Conservation (phyloP, 148 eudicot species). For the Cornus controversa region DNA sequence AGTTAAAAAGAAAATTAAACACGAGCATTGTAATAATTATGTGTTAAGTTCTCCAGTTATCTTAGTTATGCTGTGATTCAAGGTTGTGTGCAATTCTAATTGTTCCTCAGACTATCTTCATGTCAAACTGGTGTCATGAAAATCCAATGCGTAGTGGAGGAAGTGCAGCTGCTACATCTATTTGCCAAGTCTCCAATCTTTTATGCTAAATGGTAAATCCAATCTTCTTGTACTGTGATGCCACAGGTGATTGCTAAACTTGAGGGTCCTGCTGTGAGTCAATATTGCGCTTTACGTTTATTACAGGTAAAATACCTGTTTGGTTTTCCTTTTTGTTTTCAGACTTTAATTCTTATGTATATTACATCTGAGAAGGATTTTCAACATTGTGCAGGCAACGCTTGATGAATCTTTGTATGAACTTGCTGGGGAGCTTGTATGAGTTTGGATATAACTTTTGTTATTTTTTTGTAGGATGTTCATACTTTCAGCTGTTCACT, state of each 20-base stretch:
- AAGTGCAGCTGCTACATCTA: too few relatives aligned
- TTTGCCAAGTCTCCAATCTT: background rate
- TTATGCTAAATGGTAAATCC: background rate
- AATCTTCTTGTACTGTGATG: slow-evolving; percentile 7
- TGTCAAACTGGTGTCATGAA: background rate
- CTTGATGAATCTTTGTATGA: slow-evolving; percentile 95
- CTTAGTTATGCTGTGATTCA: background rate
- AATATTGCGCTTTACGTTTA: slow-evolving; percentile 91
- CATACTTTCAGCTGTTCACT: background rate
- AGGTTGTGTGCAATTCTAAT: background rate
- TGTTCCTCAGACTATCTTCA: background rate
- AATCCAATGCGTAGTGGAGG: too few relatives aligned
- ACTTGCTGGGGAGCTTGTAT: slow-evolving; percentile 98
- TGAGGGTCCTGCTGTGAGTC: slow-evolving; percentile 95
- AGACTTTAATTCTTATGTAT: background rate
- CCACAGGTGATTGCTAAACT: slow-evolving; percentile 92
- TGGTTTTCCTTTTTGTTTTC: slow-evolving; percentile 3
- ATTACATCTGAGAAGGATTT: slow-evolving; percentile 21
- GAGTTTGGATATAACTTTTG: background rate
- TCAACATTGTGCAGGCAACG: slow-evolving; percentile 60
- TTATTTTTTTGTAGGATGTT: slow-evolving; percentile 3
- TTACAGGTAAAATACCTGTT: slow-evolving; percentile 60
- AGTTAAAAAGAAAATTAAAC: too few relatives aligned
- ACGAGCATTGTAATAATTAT: too few relatives aligned
- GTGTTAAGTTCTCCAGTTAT: too few relatives aligned